Conservation (phyloP, 1,284 basidiomycete species). For the Irpex sp. region DNA sequence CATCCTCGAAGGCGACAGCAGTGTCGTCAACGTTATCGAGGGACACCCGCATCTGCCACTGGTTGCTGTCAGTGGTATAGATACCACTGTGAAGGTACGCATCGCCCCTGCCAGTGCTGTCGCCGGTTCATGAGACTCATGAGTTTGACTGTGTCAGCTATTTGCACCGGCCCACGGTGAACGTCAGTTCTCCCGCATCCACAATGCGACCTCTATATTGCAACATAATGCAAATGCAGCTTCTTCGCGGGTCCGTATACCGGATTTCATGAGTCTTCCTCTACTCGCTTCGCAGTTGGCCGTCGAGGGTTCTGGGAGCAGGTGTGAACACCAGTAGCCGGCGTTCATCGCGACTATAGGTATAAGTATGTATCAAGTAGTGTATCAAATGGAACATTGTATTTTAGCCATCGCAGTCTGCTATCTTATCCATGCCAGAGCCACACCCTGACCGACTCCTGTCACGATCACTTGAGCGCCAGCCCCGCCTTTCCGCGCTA, state of each 20-base stretch:
- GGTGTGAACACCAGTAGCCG: background rate
- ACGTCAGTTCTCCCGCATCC: slow-evolving; percentile 48
- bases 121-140: background rate
- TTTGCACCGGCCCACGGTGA: slow-evolving; percentile 56
- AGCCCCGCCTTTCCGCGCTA: background rate
- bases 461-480: background rate
- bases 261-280: slow-evolving; percentile 31
- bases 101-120: too few species aligned
- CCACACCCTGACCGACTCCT: background rate
- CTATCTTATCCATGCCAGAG: background rate
- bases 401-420: background rate
- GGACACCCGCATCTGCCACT: slow-evolving; percentile 79
- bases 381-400: background rate
- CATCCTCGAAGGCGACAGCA: slow-evolving; percentile 79
- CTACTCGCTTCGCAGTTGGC: slow-evolving; percentile 19
- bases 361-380: background rate
- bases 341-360: background rate
- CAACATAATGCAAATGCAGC: slow-evolving; percentile 40
- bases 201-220: slow-evolving; percentile 49
- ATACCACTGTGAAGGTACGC: slow-evolving; percentile 78
- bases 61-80: slow-evolving; percentile 85
- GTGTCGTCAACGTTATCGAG: slow-evolving; percentile 84
- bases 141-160: slow-evolving; percentile 37
- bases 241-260: slow-evolving; percentile 25
- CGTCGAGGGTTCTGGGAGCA: background rate